Base-by-base conservation (phyloP, 1,284 basidiomycete species). In the Exobasidium rhododendri region DNA sequence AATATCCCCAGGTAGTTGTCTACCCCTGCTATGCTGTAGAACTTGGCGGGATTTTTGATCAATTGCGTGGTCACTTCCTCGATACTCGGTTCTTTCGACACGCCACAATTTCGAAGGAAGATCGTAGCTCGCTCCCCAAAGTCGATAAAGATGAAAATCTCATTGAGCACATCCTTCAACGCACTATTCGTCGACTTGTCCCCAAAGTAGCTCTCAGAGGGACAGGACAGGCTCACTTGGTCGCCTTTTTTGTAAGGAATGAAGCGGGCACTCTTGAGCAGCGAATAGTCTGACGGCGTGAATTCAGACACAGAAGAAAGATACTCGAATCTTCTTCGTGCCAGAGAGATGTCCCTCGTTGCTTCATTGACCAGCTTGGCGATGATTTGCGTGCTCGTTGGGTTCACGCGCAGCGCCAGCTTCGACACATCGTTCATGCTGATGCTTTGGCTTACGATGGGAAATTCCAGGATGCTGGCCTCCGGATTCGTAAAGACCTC, bases 31-130 rank as follows among this genome's bases (percentile, higher is more conserved):
- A 89, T 81, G 32, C 85, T 81, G 67, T 88, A 91, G 78, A 92
- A 92, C 54, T 83, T 82, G 26, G 82, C 82, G 7, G 90, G 90
- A 64, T 77, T 65, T 28, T 43, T 61, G 4, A 78, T 65, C 10
- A 81, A 67, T 55, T 81, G 76, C 29, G 66, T 64, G 2, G 81
- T 77, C 30, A 84, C 83, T 71, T 94, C 91, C 68, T 90, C 87
- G 0, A 92, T 87, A 32, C 87, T 92, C 0, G 94, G 96, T 74
- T 94, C 90, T 56, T 86, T 87, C 74, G 88, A 88, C 20, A 94
- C 91, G 22, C 94, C 94, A 70, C 91, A 92, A 10, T 89, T 87
- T 62, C 85, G 86, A 53, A 99, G 82, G 81, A 98, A 79, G 2
- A 85, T 83, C 68, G 92, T 94, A 1, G 90, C 94, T 3, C 84